Base-by-base conservation (phyloP, 2,329 filamentous ascomycete species). In the Aspergillus puulaauensis region DNA sequence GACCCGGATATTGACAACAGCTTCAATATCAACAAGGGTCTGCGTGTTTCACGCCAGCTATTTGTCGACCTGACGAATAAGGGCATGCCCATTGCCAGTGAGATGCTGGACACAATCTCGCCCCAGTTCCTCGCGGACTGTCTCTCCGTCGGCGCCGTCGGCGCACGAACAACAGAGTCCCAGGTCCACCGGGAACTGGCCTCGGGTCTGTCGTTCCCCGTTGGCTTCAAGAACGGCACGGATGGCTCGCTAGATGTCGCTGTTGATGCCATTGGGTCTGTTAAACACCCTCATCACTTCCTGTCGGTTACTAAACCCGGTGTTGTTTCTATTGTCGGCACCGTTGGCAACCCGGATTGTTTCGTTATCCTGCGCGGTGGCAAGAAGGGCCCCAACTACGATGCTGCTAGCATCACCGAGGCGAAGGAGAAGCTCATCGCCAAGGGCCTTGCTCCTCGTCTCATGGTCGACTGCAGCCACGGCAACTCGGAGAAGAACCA, bases 161-260 rank as follows among this genome's bases (percentile, higher is more conserved):
- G 95, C 56, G 95, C 95, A n/a, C 86, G 95, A 61, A 99, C 95
- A 19, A 98, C 95, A 2, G 95, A 99, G 80, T 93, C 89, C 52
- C 95, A 99, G 80, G 83, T 98, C 61, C 95, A 99, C 77, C 88
- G 95, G 56, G 95, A 99, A 78, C 81, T 99, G 62, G 93, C 95
- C 21, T 95, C 90, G 53, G 95, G 95, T 71, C 82, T 98, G 37
- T 96, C 90, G 66, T 98, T 97, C 89, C 95, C 95, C 2, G 92
- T 99, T 11, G 95, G 95, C 52, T 99, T 99, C 89, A 99, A 99
- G 85, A 99, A 99, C 77, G 95, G 95, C 64, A 99, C 95, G 33
- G 95, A 99, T 73, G 95, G 95, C 52, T 89, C 88, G 8, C 80
- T 98, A 48, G 85, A 88, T 56, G 93, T 98, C 4, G 93, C 95